These are phyloP conservation scores for Chrysosporium keratinophilum DNA, from an alignment of 2,329 filamentous ascomycete species.

Conservation along the genomic window DNA sequence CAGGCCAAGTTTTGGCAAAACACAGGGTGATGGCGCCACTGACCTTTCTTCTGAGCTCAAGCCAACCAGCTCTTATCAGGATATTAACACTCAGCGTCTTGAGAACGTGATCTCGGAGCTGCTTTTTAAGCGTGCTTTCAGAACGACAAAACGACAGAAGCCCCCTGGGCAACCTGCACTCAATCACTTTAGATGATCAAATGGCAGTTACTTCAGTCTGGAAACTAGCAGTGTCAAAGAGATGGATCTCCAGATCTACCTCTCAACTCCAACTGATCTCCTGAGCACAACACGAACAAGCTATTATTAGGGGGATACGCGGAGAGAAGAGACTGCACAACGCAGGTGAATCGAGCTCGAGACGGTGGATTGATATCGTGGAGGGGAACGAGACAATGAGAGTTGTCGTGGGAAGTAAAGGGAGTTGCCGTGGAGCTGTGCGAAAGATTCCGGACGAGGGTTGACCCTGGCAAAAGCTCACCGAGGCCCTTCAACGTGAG, in stretches of 20 bases:
- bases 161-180: not conserved
- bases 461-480: not conserved
- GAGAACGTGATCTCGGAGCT: not conserved
- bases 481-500: not conserved
- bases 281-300: not conserved
- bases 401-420: not conserved
- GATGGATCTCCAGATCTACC: not conserved
- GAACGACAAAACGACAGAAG: not conserved
- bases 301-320: not conserved
- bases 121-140: not conserved
- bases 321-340: not conserved
- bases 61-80: not conserved
- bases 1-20: not conserved
- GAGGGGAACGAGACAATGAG: not conserved
- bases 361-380: not conserved
- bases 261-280: too few relatives aligned
- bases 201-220: not conserved
- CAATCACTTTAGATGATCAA: not conserved
- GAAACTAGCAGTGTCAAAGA: not conserved
- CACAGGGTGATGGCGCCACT: not conserved
- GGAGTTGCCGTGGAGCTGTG: slow-evolving; percentile 1
- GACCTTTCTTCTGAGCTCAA: not conserved
- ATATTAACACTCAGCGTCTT: not conserved
- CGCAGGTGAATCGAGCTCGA: not conserved
- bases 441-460: not conserved